Conservation (phyloP, 2,329 filamentous ascomycete species). For the Calonectria fujianensis region DNA sequence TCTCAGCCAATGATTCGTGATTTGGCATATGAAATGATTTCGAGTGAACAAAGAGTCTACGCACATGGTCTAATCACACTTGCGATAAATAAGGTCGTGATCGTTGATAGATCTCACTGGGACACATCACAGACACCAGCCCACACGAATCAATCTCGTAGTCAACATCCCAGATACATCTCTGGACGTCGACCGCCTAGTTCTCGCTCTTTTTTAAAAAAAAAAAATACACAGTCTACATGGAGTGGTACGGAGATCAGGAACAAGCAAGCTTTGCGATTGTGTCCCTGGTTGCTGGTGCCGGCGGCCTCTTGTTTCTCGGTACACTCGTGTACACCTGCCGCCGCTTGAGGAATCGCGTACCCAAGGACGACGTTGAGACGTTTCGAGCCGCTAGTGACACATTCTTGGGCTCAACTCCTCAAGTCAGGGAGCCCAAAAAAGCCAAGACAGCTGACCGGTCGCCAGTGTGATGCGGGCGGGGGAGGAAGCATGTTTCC, state of each 20-base stretch:
- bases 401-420: not conserved
- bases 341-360: too few species aligned
- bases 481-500: not conserved
- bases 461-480: not conserved
- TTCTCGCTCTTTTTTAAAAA: too few species aligned
- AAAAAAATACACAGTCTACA: not conserved
- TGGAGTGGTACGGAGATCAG: not conserved
- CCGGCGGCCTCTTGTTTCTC: too few species aligned
- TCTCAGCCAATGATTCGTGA: not conserved
- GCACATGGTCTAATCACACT: not conserved
- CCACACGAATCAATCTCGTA: too few species aligned
- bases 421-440: not conserved
- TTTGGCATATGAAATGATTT: not conserved
- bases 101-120: not conserved
- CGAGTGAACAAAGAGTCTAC: not conserved
- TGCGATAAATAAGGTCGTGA: not conserved
- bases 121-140: not conserved
- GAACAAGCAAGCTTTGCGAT: too few species aligned
- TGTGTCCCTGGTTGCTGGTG: too few species aligned
- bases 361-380: not conserved
- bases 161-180: not conserved
- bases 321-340: too few species aligned
- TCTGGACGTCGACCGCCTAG: not conserved
- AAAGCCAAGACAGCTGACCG: not conserved
- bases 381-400: not conserved